Conservation (phyloP, 305 asterid species). For the Fraxinus dipetala region DNA sequence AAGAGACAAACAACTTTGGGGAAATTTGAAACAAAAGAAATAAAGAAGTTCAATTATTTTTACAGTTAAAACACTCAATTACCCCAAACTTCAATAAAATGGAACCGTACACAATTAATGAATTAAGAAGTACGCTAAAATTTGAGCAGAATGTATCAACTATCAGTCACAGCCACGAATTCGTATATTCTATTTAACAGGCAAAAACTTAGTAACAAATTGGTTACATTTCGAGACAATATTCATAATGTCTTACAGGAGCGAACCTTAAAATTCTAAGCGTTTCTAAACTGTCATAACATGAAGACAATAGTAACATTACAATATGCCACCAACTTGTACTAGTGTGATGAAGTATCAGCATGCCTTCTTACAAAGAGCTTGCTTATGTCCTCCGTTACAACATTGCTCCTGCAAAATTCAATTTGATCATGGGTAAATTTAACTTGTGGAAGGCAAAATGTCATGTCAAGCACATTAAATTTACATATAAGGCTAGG, state of each 20-base stretch:
- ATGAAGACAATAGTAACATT: neutral
- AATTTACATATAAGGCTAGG: neutral
- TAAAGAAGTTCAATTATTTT: neutral
- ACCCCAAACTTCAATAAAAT: neutral
- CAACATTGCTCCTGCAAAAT: conserved; percentile 80
- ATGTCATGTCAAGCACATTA: neutral
- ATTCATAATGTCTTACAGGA: neutral
- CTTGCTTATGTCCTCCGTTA: conserved; percentile 85
- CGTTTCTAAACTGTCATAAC: neutral
- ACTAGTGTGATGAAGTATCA: conserved; percentile 39
- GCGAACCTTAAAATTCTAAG: neutral
- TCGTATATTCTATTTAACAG: neutral
- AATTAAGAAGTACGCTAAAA: neutral
- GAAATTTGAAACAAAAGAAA: neutral
- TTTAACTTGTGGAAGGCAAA: conserved; percentile 4
- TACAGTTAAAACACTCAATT: neutral
- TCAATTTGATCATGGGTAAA: conserved; percentile 3
- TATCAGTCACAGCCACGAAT: neutral
- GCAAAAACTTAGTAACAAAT: neutral
- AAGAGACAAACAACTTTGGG: neutral
- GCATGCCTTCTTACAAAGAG: conserved; percentile 57
- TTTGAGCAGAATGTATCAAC: neutral
- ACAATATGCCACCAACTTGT: neutral
- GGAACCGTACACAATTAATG: neutral
- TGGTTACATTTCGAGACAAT: neutral